Evolutionary conservation across 768 basidiomycete genomes (phyloP).

Genomic region (Rhodotorula babjevae): DNA sequence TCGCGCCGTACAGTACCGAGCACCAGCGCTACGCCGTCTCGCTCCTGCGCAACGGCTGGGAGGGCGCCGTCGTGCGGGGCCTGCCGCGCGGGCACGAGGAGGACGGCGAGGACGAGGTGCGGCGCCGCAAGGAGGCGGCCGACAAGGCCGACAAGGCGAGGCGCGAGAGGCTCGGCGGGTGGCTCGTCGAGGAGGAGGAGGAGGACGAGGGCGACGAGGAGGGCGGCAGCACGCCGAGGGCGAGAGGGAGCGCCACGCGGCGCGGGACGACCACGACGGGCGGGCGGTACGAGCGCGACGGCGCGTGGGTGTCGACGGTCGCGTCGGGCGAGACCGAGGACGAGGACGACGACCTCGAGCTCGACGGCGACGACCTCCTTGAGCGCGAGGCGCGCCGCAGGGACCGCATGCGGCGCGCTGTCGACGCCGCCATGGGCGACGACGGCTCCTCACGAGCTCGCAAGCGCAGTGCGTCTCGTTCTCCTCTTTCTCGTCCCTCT

Average conservation of each 20-base stretch:
- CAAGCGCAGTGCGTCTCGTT: not conserved
- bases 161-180: conserved; percentile 34
- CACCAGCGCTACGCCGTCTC: conserved; percentile 23
- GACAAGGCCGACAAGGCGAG: conserved; percentile 15
- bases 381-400: conserved; percentile 26
- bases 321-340: not conserved
- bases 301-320: not conserved
- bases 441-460: not conserved
- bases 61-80: conserved; percentile 35
- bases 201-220: not conserved
- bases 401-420: conserved; percentile 9
- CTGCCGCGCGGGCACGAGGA: not conserved
- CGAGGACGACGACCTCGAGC: conserved; percentile 1
- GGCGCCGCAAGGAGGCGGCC: conserved; percentile 16
- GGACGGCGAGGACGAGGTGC: conserved; percentile 13
- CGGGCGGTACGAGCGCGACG: not conserved
- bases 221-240: not conserved
- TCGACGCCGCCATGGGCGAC: not conserved
- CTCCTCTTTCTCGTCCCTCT: not conserved
- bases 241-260: not conserved
- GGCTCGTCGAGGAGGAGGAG: conserved; percentile 34
- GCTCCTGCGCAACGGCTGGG: conserved; percentile 35
- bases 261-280: not conserved
- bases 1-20: conserved; percentile 38
- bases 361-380: not conserved